Conservation (phyloP, 2,329 filamentous ascomycete genomes). For the Venturia asperata region DNA sequence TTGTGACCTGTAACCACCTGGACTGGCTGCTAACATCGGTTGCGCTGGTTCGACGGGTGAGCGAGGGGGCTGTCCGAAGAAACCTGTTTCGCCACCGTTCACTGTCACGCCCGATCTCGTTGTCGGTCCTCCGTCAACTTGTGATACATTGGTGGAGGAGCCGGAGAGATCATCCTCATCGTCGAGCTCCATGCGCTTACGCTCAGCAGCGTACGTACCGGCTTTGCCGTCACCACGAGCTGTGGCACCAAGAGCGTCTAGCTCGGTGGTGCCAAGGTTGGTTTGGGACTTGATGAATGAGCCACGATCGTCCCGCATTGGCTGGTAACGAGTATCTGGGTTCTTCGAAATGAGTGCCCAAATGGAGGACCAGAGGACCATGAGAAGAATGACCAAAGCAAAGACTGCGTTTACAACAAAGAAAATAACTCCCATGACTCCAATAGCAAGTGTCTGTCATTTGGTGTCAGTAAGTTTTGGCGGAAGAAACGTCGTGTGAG, state of each 20-base stretch:
- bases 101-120: constrained; percentile 25
- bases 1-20: constrained; percentile 27
- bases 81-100: constrained; percentile 28
- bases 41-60: constrained; percentile 35
- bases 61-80: constrained; percentile 38
- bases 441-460: constrained; percentile 36
- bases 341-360: constrained; percentile 85
- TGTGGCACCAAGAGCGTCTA: constrained; percentile 46
- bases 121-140: constrained; percentile 33
- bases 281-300: constrained; percentile 96
- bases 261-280: constrained; percentile 58
- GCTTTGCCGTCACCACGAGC: constrained; percentile 50
- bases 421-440: constrained; percentile 21
- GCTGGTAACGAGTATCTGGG: constrained; percentile 89
- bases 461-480: constrained; percentile 36
- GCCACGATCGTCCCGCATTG: constrained; percentile 91
- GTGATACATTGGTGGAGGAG: constrained; percentile 39
- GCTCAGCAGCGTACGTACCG: constrained; percentile 78
- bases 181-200: constrained; percentile 55
- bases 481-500: constrained; percentile 64
- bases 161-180: constrained; percentile 65
- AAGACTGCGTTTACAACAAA: constrained; percentile 21
- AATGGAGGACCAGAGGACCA: constrained; percentile 69
- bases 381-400: constrained; percentile 38
- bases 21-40: constrained; percentile 31